Evolutionary conservation across 306 rosid genomes (phyloP).

Genomic region (Citrullus amarus): DNA sequence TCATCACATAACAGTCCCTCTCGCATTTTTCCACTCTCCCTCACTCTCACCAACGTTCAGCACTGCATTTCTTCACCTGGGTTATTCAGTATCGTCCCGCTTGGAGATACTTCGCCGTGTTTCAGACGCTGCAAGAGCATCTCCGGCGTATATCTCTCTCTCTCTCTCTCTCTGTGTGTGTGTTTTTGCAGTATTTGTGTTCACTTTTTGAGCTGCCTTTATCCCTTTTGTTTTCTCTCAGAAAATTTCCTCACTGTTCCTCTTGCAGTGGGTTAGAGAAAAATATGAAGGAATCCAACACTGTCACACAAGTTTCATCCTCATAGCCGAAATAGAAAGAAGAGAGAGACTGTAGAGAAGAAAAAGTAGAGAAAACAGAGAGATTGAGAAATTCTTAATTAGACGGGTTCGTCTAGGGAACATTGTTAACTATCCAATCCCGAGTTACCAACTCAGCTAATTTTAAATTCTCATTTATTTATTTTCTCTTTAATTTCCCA

Average conservation of each 20-base stretch:
- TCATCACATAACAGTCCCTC: conserved; percentile 32
- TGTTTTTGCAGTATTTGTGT: too few relatives aligned
- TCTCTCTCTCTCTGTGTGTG: background rate
- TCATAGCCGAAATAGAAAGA: conserved; percentile 19
- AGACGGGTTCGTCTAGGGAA: conserved; percentile 8
- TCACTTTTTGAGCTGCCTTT: background rate
- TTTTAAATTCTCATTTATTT: background rate
- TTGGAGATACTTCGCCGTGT: background rate
- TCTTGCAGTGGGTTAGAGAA: conserved; percentile 30
- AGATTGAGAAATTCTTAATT: background rate
- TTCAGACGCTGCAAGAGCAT: background rate
- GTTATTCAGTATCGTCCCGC: background rate
- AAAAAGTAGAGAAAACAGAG: background rate
- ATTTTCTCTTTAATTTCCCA: background rate
- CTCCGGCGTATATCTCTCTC: conserved; percentile 1
- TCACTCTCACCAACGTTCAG: background rate
- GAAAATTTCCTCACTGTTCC: conserved; percentile 1
- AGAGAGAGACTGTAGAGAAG: background rate
- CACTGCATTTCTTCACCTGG: conserved; percentile 9
- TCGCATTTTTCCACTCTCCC: conserved; percentile 41
- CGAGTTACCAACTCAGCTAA: background rate
- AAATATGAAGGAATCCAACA: conserved; percentile 43
- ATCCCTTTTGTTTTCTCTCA: background rate
- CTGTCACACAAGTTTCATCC: conserved; percentile 13
- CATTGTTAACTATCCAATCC: conserved; percentile 1